Evolutionary conservation across 805 yeast genomes (phyloP), one percentile per base, ranked within the genome.

Genomic region (Metschnikowia lachancei): DNA sequence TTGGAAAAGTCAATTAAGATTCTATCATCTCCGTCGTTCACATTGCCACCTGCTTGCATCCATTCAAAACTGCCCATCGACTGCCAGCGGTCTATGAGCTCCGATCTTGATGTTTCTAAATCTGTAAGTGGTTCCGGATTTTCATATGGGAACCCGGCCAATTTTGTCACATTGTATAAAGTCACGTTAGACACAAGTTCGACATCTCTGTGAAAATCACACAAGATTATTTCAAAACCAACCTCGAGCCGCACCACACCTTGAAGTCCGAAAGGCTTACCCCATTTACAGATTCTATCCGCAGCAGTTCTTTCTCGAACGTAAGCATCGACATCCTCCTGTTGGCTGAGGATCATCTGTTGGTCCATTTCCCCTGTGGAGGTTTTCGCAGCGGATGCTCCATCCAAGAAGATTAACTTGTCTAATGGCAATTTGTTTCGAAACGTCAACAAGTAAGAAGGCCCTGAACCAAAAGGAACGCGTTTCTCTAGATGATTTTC

Each of bases 341-440:
- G 61, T 32, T 53, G 47, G 28, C 60, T 52, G 38, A 60, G 54
- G 11, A 62, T 59, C 58, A 35, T 51, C 39, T 53, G 71, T 58
- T 17, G 81, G 56, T 82, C 87, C 85, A 80, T 80, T 55, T 78
- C 82, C 4, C 86, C 86, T 1, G 79, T 70, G 1, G 45, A 33
- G 0, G 74, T 64, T 58, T 81, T 82, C 0, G 85, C 80, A n/a
- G 85, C 87, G 24, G 85, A 80, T 0, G 86, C 85, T 5, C 87
- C 87, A 50, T 82, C 86, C n/a, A 82, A 58, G 41, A 74, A 71
- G 4, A 82, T 65, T 26, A 82, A 56, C 51, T 69, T 75, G 50
- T 69, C 70, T 42, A 82, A 59, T 3, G 84, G 81, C 49, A 64
- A 67, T 3, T 61, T 63, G 9, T 74, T 76, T 49, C 68, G 63